These are phyloP conservation scores for Fusarium liriodendri DNA, from an alignment of 2,329 filamentous ascomycete species.

Conservation along the genomic window DNA sequence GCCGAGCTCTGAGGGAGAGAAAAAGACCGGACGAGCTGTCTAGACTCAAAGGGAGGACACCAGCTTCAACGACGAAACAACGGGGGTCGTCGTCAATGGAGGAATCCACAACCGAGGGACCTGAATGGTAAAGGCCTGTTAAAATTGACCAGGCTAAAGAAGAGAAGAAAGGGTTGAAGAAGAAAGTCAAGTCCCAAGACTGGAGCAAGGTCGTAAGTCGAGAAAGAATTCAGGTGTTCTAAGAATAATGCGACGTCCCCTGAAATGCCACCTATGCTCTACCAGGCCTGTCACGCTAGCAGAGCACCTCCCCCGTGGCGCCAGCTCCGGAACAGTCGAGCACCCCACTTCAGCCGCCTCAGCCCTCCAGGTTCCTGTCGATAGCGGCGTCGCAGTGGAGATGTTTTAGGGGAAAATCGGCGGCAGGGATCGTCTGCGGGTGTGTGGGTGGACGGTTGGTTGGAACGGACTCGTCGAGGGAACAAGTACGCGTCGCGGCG, in stretches of 20 bases:
- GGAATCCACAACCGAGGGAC: slow-evolving; percentile 19
- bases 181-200: slow-evolving; percentile 36
- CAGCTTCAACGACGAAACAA: slow-evolving; percentile 38
- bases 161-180: slow-evolving; percentile 35
- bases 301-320: neutral
- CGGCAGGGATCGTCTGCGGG: slow-evolving; percentile 22
- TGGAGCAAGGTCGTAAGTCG: slow-evolving; percentile 14
- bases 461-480: neutral
- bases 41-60: slow-evolving; percentile 46
- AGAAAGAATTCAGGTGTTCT: slow-evolving; percentile 38
- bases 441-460: neutral
- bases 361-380: slow-evolving; percentile 31
- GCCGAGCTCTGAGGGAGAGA: slow-evolving; percentile 30
- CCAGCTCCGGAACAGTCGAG: slow-evolving; percentile 32
- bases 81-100: slow-evolving; percentile 41
- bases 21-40: slow-evolving; percentile 52
- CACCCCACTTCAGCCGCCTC: slow-evolving; percentile 38
- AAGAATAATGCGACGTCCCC: slow-evolving; percentile 44
- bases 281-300: slow-evolving; percentile 26
- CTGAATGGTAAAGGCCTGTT: slow-evolving; percentile 35
- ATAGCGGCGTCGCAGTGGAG: slow-evolving; percentile 31
- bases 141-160: slow-evolving; percentile 33
- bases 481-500: neutral
- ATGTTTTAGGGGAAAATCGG: slow-evolving; percentile 40
- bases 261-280: slow-evolving; percentile 49